phyloP scores from a whole-genome alignment of 2,329 filamentous ascomycete species.

The Neophaeococcomyces mojaviensis region DNA sequence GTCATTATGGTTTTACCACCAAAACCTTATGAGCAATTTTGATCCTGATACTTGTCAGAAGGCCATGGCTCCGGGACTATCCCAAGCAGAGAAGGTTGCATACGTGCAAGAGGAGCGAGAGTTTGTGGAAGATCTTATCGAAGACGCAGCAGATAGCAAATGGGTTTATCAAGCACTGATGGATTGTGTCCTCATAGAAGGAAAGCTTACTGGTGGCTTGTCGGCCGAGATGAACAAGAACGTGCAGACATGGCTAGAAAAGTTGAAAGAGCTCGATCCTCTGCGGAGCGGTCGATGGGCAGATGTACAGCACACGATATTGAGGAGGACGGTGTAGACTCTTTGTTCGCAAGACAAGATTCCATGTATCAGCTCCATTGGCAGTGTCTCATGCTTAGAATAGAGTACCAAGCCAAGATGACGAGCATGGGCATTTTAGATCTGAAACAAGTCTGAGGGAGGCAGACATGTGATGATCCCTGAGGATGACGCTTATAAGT shows the following conservation, averaged over 20 bases:
- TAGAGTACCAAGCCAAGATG: too few species aligned
- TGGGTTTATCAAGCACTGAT: conserved; percentile 86
- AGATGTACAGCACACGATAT: conserved; percentile 50
- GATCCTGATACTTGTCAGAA: conserved; percentile 42
- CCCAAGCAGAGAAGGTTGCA: conserved; percentile 51
- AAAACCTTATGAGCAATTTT: conserved; percentile 70
- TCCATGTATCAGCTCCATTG: too few species aligned
- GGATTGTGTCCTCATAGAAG: conserved; percentile 59
- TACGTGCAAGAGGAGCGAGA: conserved; percentile 66
- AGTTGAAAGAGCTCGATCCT: conserved; percentile 63
- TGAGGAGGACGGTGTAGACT: background rate
- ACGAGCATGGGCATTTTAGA: background rate
- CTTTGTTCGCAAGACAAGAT: background rate
- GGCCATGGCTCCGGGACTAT: conserved; percentile 59
- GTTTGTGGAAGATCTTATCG: conserved; percentile 61
- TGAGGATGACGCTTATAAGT: too few species aligned
- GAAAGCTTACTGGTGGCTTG: conserved; percentile 42
- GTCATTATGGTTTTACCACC: conserved; percentile 94
- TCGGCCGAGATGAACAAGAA: conserved; percentile 38
- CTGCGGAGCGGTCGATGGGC: conserved; percentile 68
- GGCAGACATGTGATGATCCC: too few species aligned
- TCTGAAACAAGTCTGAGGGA: background rate
- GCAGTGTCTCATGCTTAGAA: too few species aligned
- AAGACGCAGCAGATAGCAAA: conserved; percentile 65
- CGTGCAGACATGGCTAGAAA: conserved; percentile 53